phyloP scores from a whole-genome alignment of 176 grass and related monocot species.

The Carex pumila region DNA sequence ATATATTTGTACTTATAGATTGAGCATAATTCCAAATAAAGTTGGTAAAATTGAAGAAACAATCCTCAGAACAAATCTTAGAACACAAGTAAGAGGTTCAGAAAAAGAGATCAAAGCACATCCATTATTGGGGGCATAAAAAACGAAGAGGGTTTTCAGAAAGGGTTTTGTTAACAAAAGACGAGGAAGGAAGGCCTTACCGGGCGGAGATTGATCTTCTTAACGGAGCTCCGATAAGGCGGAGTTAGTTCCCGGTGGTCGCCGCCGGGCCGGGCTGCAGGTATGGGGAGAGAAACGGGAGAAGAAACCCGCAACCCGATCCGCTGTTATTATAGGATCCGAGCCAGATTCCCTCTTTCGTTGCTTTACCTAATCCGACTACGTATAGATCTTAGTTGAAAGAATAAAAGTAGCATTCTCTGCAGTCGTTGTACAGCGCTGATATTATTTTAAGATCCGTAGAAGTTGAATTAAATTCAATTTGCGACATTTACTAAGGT shows the following conservation, averaged over 20 bases:
- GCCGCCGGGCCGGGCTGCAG: slow-evolving; percentile 26
- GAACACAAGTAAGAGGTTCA: background rate
- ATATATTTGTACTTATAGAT: background rate
- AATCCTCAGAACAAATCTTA: background rate
- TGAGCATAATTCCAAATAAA: background rate
- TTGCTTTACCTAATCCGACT: slow-evolving; percentile 19
- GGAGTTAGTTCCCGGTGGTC: slow-evolving; percentile 31
- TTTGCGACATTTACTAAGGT: background rate
- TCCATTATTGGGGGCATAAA: slow-evolving; percentile 11
- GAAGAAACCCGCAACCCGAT: slow-evolving; percentile 66
- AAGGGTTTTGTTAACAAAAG: slow-evolving; percentile 30
- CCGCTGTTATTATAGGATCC: slow-evolving; percentile 54
- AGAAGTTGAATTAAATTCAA: background rate
- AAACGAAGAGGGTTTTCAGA: slow-evolving; percentile 33
- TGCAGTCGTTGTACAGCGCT: background rate
- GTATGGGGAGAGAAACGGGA: slow-evolving; percentile 25
- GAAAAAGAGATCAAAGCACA: background rate
- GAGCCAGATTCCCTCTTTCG: slow-evolving; percentile 28
- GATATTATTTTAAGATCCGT: background rate
- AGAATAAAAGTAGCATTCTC: background rate
- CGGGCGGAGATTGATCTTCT: background rate
- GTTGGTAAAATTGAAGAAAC: background rate
- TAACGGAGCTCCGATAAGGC: slow-evolving; percentile 33
- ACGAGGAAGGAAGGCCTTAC: background rate
- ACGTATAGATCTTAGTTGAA: background rate